Percentiles rank a stretch among this genome's conserved stretches.
These are phyloP conservation scores for Talaromyces albobiverticillius DNA, from an alignment of 2,329 filamentous ascomycete genomes.

Conservation along the genomic window DNA sequence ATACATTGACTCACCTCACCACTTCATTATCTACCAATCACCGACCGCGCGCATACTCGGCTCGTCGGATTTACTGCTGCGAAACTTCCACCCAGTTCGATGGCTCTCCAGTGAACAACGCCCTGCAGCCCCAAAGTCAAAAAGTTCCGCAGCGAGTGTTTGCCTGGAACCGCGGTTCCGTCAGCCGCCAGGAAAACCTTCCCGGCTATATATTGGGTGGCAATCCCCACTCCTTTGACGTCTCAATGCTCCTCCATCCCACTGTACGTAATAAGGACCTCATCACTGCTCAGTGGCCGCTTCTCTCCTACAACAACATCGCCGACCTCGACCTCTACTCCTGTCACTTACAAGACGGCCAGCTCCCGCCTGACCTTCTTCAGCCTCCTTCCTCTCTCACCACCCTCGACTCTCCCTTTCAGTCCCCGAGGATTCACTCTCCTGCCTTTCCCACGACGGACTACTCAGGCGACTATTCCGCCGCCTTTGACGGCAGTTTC, in stretches of 20 bases:
- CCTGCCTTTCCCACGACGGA: slow-evolving; percentile 29
- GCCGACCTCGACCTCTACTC: slow-evolving; percentile 20
- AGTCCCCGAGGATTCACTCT: slow-evolving; percentile 29
- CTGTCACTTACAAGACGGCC: slow-evolving; percentile 39
- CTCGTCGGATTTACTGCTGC: not conserved
- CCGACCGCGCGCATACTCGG: not conserved
- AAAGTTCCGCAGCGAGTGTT: slow-evolving; percentile 6
- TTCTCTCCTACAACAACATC: slow-evolving; percentile 22
- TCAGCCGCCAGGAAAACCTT: slow-evolving; percentile 15
- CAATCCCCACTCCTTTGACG: slow-evolving; percentile 22
- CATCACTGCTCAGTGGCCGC: slow-evolving; percentile 37
- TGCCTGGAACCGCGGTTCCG: slow-evolving; percentile 5
- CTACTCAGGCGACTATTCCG: slow-evolving; percentile 24
- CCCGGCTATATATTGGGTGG: slow-evolving; percentile 18
- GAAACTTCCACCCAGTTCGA: slow-evolving; percentile 14
- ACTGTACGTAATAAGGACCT: slow-evolving; percentile 38
- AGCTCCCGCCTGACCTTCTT: slow-evolving; percentile 31
- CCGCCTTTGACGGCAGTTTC: slow-evolving; percentile 25
- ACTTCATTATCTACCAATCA: no score
- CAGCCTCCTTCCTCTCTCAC: not conserved
- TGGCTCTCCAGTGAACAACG: slow-evolving; percentile 8
- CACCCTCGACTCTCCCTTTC: slow-evolving; percentile 31
- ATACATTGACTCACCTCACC: no score
- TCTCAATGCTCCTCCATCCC: slow-evolving; percentile 38
- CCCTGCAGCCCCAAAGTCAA: not conserved